Evolutionary conservation across 192 early-diverging fungal species (phyloP), one percentile per base, ranked within the genome.

Genomic region (Coemansia sp.): DNA sequence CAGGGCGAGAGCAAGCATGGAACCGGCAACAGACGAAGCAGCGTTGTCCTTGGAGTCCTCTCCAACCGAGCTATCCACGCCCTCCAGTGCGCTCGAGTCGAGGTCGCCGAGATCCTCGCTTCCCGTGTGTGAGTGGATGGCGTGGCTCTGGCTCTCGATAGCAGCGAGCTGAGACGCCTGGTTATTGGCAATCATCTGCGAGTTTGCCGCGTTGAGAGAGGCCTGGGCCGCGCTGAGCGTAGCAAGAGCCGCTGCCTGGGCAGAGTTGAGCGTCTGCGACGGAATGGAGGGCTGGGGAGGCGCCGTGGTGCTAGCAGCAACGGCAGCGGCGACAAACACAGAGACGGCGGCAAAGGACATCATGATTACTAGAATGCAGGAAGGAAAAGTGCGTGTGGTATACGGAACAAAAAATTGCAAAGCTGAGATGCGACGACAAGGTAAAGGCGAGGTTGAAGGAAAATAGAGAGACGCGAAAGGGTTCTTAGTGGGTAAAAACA

Each of bases 221-320:
- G 62, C 65, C 69, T 78, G 75, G 9, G 69, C 75, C 10, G 75
- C 65, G 62, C 75, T 78, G 27, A 78, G 65, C 24, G 75, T 62
- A n/a, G 68, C 75, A 40, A 78, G 53, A 8, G 75, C 75, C 1
- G 37, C 69, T 34, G 60, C 57, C 65, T 78, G 75, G 12, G 57
- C 56, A n/a, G 65, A 63, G 69, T 68, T 78, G 58, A 72, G 65
- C 3, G 69, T 72, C 69, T 61, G 65, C 48, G 69, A 68, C 12
- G 75, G 69, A 27, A 68, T 62, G 14, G 61, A 10, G 52, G 40
- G n/a, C 33, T n/a, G n/a, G n/a, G 27, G 46, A 19, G 53, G 41
- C 24, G 54, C 43, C 19, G 38, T 17, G 37, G 56, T 55, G 32
- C 56, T 66, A 14, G 62, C 56, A 36, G 65, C 69, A 27, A 55